A percentile compares a stretch with the other conserved stretches of the same genome.
Conservation (phyloP, 352 stramenopile species). For the Globisporangium paddicum region DNA sequence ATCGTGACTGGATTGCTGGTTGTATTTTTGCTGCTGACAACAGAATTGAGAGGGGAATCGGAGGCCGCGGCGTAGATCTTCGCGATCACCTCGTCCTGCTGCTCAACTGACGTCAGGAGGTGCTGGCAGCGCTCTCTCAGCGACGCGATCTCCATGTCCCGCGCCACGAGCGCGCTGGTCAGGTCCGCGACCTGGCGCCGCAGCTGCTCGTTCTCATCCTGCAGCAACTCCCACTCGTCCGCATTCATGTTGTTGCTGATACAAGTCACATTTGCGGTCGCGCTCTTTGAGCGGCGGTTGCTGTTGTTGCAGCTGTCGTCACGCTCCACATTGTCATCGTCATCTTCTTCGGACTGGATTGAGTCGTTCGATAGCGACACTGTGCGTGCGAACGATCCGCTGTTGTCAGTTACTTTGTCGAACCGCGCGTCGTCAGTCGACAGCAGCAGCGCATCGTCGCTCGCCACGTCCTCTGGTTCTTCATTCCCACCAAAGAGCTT, state of each 20-base stretch:
- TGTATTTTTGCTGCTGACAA: neutral
- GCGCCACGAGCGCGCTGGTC: constrained; percentile 54
- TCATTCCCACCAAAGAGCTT: constrained; percentile 3
- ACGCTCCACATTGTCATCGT: neutral
- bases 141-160: constrained; percentile 67
- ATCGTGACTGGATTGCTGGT: constrained; percentile 1
- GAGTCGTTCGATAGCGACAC: constrained; percentile 21
- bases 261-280: neutral
- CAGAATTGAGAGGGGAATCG: constrained; percentile 3
- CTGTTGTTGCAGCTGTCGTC: constrained; percentile 9
- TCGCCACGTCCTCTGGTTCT: constrained; percentile 12
- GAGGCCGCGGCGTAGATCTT: constrained; percentile 61
- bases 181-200: constrained; percentile 56
- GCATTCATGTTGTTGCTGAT: constrained; percentile 4
- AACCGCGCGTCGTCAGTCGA: constrained; percentile 7
- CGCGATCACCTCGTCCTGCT: constrained; percentile 75
- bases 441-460: constrained; percentile 1
- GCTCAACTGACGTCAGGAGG: constrained; percentile 52
- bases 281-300: constrained; percentile 1
- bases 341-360: constrained; percentile 4
- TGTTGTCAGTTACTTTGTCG: constrained; percentile 2
- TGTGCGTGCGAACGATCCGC: constrained; percentile 10
- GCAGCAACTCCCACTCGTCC: constrained; percentile 26
- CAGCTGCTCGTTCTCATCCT: constrained; percentile 42
- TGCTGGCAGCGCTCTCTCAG: constrained; percentile 64